These are phyloP conservation scores for Penicillium ochrochloron DNA, from an alignment of 495 filamentous ascomycete genomes.

Conservation along the genomic window DNA sequence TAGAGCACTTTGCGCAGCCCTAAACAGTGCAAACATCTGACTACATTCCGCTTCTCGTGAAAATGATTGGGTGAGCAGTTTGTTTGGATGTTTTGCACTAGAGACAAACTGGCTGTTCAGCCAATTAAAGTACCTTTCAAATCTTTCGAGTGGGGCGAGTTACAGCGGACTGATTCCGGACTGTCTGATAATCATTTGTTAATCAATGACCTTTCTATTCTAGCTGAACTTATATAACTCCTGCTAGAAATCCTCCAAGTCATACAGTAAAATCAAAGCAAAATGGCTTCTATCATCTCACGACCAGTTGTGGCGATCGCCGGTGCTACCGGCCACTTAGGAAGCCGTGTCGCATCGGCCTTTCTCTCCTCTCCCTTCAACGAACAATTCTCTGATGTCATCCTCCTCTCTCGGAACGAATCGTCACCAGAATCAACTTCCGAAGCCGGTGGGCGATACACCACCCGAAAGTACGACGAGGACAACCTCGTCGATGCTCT, in stretches of 20 bases:
- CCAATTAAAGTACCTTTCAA: neutral
- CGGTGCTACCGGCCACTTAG: conserved; percentile 34
- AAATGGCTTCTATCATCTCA: neutral
- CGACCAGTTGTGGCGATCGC: conserved; percentile 33
- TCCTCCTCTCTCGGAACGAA: neutral
- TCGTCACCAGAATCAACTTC: neutral
- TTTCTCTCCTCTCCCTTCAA: conserved; percentile 23
- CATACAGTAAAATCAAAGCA: neutral
- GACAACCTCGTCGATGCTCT: neutral
- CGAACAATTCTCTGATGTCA: conserved; percentile 5
- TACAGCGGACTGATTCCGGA: conserved; percentile 5
- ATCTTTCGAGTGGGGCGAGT: neutral
- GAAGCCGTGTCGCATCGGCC: conserved; percentile 28
- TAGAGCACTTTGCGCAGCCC: neutral
- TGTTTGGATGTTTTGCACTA: neutral
- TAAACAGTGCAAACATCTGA: neutral
- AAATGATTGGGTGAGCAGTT: neutral
- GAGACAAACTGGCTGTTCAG: neutral
- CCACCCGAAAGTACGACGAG: neutral
- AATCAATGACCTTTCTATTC: neutral
- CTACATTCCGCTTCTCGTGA: neutral
- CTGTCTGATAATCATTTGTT: neutral
- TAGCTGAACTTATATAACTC: neutral
- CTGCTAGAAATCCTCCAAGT: neutral
- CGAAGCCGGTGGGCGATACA: neutral